Percentiles rank a stretch among this genome's conserved stretches.
Conservation (phyloP, 176 grass and related monocot species). For the Musa schizocarpa region DNA sequence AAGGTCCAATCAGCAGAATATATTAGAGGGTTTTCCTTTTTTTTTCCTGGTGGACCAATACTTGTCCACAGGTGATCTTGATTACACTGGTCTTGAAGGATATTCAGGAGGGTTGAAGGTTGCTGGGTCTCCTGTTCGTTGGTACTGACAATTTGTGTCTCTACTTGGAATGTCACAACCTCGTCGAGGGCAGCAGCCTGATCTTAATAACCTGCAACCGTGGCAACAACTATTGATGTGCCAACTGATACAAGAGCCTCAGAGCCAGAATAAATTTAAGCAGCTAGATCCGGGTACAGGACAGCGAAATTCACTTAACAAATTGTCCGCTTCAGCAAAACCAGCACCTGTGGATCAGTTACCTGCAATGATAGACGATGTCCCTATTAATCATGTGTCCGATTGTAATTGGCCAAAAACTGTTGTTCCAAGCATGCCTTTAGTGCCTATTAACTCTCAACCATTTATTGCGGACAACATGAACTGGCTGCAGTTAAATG, state of each 20-base stretch:
- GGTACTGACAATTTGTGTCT: background rate
- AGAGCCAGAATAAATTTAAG: constrained; percentile 22
- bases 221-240: constrained; percentile 39
- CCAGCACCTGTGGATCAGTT: constrained; percentile 1
- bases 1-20: no score
- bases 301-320: constrained; percentile 14
- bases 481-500: constrained; percentile 10
- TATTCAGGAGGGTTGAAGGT: no score
- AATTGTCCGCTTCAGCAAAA: constrained; percentile 4
- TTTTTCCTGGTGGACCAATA: no score
- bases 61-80: no score
- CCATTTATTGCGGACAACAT: constrained; percentile 13
- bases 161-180: no score
- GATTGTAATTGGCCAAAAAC: constrained; percentile 13
- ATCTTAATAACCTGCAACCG: constrained; percentile 30
- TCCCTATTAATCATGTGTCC: constrained; percentile 5
- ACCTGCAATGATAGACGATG: constrained; percentile 8
- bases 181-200: background rate
- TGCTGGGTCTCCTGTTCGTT: no score
- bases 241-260: constrained; percentile 26
- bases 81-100: no score
- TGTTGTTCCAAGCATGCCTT: background rate
- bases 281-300: constrained; percentile 24
- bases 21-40: no score
- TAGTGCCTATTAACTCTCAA: background rate